Evolutionary conservation across 1,139 yeast species (phyloP).

Genomic region (Suhomyces atakaporum): DNA sequence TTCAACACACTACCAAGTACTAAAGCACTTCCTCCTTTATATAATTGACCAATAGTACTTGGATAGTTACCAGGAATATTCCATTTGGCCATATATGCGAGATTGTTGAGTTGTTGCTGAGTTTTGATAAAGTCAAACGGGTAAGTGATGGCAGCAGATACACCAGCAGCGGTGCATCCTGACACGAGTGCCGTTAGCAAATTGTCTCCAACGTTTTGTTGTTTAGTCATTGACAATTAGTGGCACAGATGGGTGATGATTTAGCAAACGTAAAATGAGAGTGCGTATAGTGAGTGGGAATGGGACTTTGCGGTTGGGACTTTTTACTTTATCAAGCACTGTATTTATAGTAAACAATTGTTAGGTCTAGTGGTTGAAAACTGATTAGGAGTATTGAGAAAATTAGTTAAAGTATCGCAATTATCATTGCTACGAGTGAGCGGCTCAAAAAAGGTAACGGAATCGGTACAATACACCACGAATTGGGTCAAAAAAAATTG

Average conservation of each 20-base stretch:
- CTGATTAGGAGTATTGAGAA: no score
- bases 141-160: conserved; percentile 70
- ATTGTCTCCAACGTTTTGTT: conserved; percentile 12
- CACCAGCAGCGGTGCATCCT: conserved; percentile 74
- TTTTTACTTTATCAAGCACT: no score
- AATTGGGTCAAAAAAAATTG: no score
- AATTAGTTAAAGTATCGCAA: no score
- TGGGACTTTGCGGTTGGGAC: no score
- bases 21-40: conserved; percentile 77
- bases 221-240: background rate
- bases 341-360: no score
- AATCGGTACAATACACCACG: no score
- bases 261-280: no score
- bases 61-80: conserved; percentile 44
- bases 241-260: background rate
- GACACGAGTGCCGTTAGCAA: conserved; percentile 67
- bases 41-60: conserved; percentile 45
- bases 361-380: no score
- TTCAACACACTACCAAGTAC: conserved; percentile 76
- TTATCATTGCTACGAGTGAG: no score
- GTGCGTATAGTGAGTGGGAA: no score
- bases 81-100: conserved; percentile 40
- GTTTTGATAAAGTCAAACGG: conserved; percentile 87
- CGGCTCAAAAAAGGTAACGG: no score
- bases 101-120: conserved; percentile 61